These are phyloP conservation scores for Umbilicaria muhlenbergii DNA, from an alignment of 495 filamentous ascomycete species.

Conservation along the genomic window DNA sequence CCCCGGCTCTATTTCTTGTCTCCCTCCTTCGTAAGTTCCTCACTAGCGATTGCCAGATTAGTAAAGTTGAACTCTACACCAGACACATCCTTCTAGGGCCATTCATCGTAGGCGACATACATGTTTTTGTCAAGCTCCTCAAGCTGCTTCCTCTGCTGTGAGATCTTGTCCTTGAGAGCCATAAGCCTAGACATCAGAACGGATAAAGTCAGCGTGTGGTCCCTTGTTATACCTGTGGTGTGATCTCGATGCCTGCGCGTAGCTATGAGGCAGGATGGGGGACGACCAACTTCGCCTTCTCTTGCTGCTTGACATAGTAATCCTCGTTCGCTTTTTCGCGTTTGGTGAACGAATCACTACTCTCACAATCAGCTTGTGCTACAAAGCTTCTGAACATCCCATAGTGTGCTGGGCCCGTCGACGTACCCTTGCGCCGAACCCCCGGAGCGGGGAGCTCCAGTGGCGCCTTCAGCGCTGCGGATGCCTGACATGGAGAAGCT, in stretches of 20 bases:
- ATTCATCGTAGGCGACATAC: slow-evolving; percentile 29
- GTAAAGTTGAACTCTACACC: not conserved
- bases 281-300: slow-evolving; percentile 57
- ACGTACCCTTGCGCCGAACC: slow-evolving; percentile 22
- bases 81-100: no score
- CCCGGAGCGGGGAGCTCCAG: slow-evolving; percentile 40
- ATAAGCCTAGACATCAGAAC: slow-evolving; percentile 28
- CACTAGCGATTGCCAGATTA: slow-evolving; percentile 26
- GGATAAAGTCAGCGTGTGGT: not conserved
- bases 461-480: slow-evolving; percentile 53
- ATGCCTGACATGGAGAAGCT: slow-evolving; percentile 47
- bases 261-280: not conserved
- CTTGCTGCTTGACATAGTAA: slow-evolving; percentile 64
- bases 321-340: slow-evolving; percentile 82
- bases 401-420: not conserved
- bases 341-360: slow-evolving; percentile 75
- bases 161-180: slow-evolving; percentile 59
- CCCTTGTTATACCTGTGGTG: not conserved
- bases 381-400: not conserved
- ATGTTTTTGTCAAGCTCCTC: slow-evolving; percentile 73
- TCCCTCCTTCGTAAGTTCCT: slow-evolving; percentile 46
- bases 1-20: slow-evolving; percentile 47
- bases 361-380: not conserved
- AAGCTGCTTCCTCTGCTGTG: slow-evolving; percentile 64
- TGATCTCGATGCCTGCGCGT: not conserved